A percentile compares a stretch with the other conserved stretches of the same genome.
These are phyloP conservation scores for Podosphaera fusca DNA, from an alignment of 2,329 filamentous ascomycete species.

Conservation along the genomic window DNA sequence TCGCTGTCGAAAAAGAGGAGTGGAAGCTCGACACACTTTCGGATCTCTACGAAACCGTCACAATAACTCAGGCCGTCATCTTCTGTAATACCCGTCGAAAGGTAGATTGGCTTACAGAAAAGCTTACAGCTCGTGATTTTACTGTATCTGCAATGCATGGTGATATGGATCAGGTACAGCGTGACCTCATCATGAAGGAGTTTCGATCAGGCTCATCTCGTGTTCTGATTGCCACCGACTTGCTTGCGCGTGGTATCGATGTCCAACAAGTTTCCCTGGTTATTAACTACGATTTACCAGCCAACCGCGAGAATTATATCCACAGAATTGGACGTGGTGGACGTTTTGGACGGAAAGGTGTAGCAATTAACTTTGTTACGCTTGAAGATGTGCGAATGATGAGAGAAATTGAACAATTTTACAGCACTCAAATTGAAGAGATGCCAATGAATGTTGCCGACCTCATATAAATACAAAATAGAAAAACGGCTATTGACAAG, in stretches of 20 bases:
- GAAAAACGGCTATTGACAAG: too few species aligned
- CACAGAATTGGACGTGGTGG: slow-evolving; percentile 98
- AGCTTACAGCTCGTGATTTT: slow-evolving; percentile 96
- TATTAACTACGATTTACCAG: slow-evolving; percentile 98
- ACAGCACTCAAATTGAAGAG: slow-evolving; percentile 99
- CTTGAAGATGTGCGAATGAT: slow-evolving; percentile 99
- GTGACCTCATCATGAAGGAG: slow-evolving; percentile 99
- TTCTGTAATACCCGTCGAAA: slow-evolving; percentile 99
- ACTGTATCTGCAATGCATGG: slow-evolving; percentile 99
- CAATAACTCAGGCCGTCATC: slow-evolving; percentile 98
- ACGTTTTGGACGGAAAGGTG: slow-evolving; percentile 99
- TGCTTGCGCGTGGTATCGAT: slow-evolving; percentile 97
- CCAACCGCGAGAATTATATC: slow-evolving; percentile 99
- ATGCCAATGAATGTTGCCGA: slow-evolving; percentile 92
- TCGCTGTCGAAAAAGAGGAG: slow-evolving; percentile 98
- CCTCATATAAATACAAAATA: slow-evolving; percentile 33
- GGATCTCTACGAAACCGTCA: slow-evolving; percentile 97
- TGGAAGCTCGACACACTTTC: slow-evolving; percentile 99
- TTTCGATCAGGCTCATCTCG: slow-evolving; percentile 97
- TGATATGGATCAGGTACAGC: slow-evolving; percentile 95
- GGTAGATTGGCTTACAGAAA: slow-evolving; percentile 99
- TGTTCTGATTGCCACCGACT: slow-evolving; percentile 94
- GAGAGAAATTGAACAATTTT: slow-evolving; percentile 99
- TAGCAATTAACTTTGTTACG: slow-evolving; percentile 99
- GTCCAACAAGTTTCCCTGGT: slow-evolving; percentile 98